Conservation (phyloP, 108 stramenopile species). For the Cylindrotheca closterium region DNA sequence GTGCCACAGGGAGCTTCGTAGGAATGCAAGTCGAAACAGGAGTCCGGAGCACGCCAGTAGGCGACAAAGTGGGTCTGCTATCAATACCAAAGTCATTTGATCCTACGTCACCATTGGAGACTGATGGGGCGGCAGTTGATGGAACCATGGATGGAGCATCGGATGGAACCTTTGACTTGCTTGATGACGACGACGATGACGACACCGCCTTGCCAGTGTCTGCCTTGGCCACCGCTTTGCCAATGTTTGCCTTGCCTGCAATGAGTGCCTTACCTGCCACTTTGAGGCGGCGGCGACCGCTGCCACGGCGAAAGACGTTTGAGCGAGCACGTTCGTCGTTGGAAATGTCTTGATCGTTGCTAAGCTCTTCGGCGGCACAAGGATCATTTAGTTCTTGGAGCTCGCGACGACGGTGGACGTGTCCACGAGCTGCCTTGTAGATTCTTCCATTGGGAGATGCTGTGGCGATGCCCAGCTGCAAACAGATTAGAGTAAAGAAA, state of each 20-base stretch:
- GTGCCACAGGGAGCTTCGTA: neutral
- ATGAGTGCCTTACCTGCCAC: neutral
- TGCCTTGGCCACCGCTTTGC: neutral
- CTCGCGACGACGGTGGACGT: too few species aligned
- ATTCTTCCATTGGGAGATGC: too few species aligned
- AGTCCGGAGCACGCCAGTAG: neutral
- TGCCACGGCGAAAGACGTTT: neutral
- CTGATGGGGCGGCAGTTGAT: neutral
- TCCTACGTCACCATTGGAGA: too few species aligned
- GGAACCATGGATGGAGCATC: neutral
- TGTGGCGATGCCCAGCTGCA: too few species aligned
- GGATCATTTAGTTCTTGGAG: too few species aligned
- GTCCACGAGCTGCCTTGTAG: too few species aligned
- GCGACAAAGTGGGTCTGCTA: too few species aligned
- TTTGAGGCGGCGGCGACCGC: neutral
- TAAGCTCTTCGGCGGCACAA: neutral
- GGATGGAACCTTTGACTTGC: too few species aligned
- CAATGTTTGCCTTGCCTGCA: neutral
- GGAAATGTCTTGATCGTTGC: neutral
- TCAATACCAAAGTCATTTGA: too few species aligned
- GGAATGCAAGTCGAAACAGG: slow-evolving; percentile 2
- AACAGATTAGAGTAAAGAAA: too few species aligned
- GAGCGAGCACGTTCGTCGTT: neutral
- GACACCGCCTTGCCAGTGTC: too few species aligned
- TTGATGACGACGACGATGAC: too few species aligned